These are phyloP conservation scores for Tetracladium setigerum DNA, from an alignment of 495 filamentous ascomycete genomes.

Conservation along the genomic window DNA sequence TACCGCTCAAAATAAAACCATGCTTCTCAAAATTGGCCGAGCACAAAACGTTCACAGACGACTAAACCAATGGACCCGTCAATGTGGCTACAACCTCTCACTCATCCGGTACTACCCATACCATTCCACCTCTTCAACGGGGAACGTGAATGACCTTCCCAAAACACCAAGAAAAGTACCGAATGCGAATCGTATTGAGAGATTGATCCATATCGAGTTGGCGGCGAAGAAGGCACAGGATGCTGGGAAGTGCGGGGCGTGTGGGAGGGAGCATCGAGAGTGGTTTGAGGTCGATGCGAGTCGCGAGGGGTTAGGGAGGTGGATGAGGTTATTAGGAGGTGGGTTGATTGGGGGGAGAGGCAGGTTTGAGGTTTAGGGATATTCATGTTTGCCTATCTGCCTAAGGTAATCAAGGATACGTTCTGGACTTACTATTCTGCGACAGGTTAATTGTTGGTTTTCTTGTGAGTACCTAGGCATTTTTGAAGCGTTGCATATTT, in stretches of 20 bases:
- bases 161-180: conserved; percentile 62
- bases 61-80: conserved; percentile 84
- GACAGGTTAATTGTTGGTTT: too few species aligned
- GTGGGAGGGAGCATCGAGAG: conserved; percentile 83
- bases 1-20: conserved; percentile 32
- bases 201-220: conserved; percentile 86
- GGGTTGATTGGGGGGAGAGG: conserved; percentile 73
- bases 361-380: conserved; percentile 1
- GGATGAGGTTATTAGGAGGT: conserved; percentile 78
- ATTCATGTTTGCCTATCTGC: too few species aligned
- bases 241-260: conserved; percentile 56
- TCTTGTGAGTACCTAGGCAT: too few species aligned
- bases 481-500: too few species aligned
- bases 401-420: too few species aligned
- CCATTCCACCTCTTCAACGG: conserved; percentile 40
- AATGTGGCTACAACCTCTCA: conserved; percentile 82
- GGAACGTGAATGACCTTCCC: conserved; percentile 18
- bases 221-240: conserved; percentile 54
- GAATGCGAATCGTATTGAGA: conserved; percentile 81
- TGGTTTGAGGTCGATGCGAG: conserved; percentile 91
- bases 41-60: conserved; percentile 85
- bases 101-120: conserved; percentile 92
- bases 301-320: conserved; percentile 63
- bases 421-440: too few species aligned
- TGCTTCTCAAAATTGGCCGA: conserved; percentile 89